Evolutionary conservation across 768 basidiomycete species (phyloP).

Genomic region (Arthromyces matolae): DNA sequence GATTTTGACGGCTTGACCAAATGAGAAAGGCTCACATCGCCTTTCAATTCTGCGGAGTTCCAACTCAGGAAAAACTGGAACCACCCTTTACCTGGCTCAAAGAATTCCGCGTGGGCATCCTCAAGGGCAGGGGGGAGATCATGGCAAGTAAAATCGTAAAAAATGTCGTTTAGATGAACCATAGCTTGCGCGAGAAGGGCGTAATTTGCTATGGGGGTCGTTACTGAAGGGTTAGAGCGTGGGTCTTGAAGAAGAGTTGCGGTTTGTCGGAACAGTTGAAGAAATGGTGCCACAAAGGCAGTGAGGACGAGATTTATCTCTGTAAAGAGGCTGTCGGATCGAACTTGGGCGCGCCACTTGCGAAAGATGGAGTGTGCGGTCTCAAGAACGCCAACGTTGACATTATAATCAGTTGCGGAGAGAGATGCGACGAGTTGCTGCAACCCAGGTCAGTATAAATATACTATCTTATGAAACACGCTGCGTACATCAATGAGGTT

Average conservation of each 20-base stretch:
- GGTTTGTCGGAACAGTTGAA: constrained; percentile 75
- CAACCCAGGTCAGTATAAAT: neutral
- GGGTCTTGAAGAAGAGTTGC: constrained; percentile 43
- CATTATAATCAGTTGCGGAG: constrained; percentile 72
- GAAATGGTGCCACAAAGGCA: constrained; percentile 81
- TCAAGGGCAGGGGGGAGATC: constrained; percentile 94
- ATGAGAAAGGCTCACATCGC: constrained; percentile 57
- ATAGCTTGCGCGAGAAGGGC: constrained; percentile 66
- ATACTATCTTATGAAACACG: too few relatives aligned
- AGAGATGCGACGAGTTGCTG: constrained; percentile 89
- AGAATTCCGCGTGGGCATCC: constrained; percentile 81
- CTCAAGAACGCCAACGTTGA: constrained; percentile 88
- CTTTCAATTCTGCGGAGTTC: constrained; percentile 65
- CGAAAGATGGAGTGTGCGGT: constrained; percentile 95
- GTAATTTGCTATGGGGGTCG: constrained; percentile 37
- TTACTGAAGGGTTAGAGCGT: constrained; percentile 29
- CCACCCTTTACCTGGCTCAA: constrained; percentile 62
- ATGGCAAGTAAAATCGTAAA: constrained; percentile 91
- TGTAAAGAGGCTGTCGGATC: constrained; percentile 80
- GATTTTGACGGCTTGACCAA: constrained; percentile 9
- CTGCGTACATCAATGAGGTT: constrained; percentile 90
- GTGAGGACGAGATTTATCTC: constrained; percentile 89
- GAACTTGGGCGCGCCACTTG: constrained; percentile 88
- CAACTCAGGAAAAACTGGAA: constrained; percentile 81
- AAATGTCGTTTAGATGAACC: constrained; percentile 79